These are phyloP conservation scores for Pseudohalonectria lignicola DNA, from an alignment of 2,329 filamentous ascomycete species.

Conservation along the genomic window DNA sequence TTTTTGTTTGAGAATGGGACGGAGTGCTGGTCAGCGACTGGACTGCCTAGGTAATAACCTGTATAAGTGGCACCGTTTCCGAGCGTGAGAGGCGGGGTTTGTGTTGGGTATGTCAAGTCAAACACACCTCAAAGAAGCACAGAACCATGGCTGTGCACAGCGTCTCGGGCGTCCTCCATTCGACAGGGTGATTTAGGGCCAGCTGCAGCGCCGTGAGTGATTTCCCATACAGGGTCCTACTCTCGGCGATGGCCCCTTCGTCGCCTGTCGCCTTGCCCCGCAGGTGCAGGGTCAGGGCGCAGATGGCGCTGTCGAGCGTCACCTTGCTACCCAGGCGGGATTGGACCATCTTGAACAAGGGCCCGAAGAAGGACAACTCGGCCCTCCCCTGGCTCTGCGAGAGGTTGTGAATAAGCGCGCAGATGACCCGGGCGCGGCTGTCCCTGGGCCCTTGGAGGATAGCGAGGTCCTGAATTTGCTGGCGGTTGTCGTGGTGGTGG, in stretches of 20 bases:
- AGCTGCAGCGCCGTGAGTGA: slow-evolving; percentile 22
- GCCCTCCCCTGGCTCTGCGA: slow-evolving; percentile 2
- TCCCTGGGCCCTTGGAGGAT: slow-evolving; percentile 7
- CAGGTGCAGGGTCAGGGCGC: slow-evolving; percentile 24
- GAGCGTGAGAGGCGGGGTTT: not conserved
- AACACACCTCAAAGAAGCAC: slow-evolving; percentile 25
- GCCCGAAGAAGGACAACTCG: slow-evolving; percentile 8
- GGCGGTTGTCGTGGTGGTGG: not conserved
- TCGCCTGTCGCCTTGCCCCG: slow-evolving; percentile 22
- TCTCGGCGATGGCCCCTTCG: slow-evolving; percentile 10
- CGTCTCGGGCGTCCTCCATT: slow-evolving; percentile 29
- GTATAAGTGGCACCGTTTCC: no score
- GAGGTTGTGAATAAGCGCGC: slow-evolving; percentile 16
- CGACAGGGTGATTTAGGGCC: slow-evolving; percentile 21
- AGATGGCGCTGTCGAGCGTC: slow-evolving; percentile 25
- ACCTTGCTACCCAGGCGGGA: slow-evolving; percentile 21
- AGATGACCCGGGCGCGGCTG: slow-evolving; percentile 18
- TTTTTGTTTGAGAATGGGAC: no score
- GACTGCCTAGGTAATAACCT: no score
- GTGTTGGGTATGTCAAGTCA: slow-evolving; percentile 3
- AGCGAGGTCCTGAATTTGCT: slow-evolving; percentile 4
- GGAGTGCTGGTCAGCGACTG: no score
- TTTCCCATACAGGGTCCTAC: slow-evolving; percentile 24
- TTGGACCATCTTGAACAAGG: slow-evolving; percentile 14
- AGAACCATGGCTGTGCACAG: slow-evolving; percentile 27